phyloP scores from a whole-genome alignment of 208 protist species.

The Crithidia bombi region DNA sequence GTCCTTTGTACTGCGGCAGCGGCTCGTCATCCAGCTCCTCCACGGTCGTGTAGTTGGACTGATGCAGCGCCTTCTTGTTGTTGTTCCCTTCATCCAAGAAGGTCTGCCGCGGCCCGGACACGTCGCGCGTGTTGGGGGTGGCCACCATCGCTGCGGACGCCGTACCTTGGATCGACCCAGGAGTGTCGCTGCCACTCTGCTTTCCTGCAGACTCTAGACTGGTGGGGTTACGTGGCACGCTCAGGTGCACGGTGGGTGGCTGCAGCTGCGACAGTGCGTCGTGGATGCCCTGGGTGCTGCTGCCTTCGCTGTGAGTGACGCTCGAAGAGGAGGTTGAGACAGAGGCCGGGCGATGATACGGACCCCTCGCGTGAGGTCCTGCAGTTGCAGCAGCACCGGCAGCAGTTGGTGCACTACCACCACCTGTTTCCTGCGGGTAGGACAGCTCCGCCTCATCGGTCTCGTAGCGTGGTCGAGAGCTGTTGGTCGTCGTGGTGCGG shows the following conservation, averaged over 20 bases:
- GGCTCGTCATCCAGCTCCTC: slow-evolving; percentile 20
- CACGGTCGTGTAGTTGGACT: slow-evolving; percentile 23
- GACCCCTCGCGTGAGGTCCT: neutral
- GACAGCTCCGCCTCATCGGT: neutral
- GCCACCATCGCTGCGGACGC: slow-evolving; percentile 9
- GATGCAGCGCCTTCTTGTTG: slow-evolving; percentile 15
- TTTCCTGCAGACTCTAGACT: neutral
- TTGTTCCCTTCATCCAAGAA: neutral
- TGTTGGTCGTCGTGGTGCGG: neutral
- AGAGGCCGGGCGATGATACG: neutral
- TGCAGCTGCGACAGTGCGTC: slow-evolving; percentile 2
- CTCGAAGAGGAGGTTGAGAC: neutral
- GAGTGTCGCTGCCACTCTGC: slow-evolving; percentile 11
- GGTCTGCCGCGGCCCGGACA: neutral
- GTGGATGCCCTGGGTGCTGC: neutral
- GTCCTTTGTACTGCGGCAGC: slow-evolving; percentile 14
- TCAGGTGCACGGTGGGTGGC: neutral
- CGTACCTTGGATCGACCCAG: neutral
- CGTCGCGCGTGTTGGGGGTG: slow-evolving; percentile 13
- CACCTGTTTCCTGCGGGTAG: neutral
- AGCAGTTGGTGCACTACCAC: neutral
- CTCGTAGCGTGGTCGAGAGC: slow-evolving; percentile 1
- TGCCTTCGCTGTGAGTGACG: neutral
- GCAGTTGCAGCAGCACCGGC: neutral
- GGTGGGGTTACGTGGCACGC: neutral